Evolutionary conservation across 2,329 filamentous ascomycete genomes (phyloP), one percentile per base, ranked within the genome.

Genomic region (Dactylellina cionopaga): DNA sequence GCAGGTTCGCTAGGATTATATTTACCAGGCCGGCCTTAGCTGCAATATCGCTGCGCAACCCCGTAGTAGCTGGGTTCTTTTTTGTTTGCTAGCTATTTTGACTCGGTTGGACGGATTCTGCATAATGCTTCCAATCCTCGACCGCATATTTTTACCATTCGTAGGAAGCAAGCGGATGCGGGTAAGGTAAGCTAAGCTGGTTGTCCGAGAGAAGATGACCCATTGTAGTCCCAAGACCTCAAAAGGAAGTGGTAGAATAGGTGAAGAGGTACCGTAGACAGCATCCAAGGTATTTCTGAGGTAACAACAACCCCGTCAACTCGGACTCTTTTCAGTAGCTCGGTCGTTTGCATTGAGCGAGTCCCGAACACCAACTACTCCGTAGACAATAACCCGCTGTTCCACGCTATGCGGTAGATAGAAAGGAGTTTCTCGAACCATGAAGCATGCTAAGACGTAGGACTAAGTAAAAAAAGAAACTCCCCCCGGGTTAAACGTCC

Each of bases 131-230:
- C 35, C 44, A 13, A 25, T 19, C 56, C 59, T 72, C 68, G 44
- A 59, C 44, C 65, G 59, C 59, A 72, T 72, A 60, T 59, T 72
- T 65, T 72, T 58, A 51, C 59, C 41, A 51, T 65, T 59, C 52
- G 39, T 56, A 71, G 68, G 68, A 72, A 72, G 59, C 44, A 72
- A 46, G 59, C 68, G 68, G 68, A 72, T 72, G 68, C 68, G 59
- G 52, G 59, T 72, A 59, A 72, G 68, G 68, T 72, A 51, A 72
- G 59, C 68, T 72, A 65, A 58, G 54, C 59, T 13, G 47, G 13
- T 29, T 24, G 41, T 47, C 59, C 15, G 11, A 41, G 60, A 41
- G 19, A 64, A 43, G 49, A 65, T 49, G 27, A 37, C 43, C 41
- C 37, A 43, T n/a, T 56, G 24, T 51, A 39, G n/a, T n/a, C n/a